phyloP scores from a whole-genome alignment of 768 basidiomycete species.

The Phaffia australis region DNA sequence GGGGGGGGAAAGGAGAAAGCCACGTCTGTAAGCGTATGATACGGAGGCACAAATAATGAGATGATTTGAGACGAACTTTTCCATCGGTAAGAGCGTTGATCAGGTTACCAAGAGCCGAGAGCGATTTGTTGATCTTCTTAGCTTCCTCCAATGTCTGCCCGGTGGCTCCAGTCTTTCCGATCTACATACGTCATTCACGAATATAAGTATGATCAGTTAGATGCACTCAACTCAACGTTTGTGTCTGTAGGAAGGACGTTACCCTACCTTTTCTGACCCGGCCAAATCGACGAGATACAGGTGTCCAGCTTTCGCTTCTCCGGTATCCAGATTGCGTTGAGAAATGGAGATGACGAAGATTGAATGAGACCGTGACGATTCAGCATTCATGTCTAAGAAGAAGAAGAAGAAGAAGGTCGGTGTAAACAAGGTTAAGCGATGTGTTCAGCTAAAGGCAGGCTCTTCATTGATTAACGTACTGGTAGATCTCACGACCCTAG shows the following conservation, averaged over 20 bases:
- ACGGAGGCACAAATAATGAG: slow-evolving; percentile 6
- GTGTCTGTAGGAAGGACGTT: neutral
- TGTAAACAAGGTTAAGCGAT: neutral
- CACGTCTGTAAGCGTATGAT: neutral
- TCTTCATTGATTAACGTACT: slow-evolving; percentile 48
- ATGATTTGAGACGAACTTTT: slow-evolving; percentile 53
- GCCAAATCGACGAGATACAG: slow-evolving; percentile 96
- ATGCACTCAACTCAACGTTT: slow-evolving; percentile 4
- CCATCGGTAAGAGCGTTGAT: slow-evolving; percentile 95
- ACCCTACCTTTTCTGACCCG: slow-evolving; percentile 77
- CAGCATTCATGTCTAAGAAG: slow-evolving; percentile 89
- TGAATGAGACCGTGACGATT: slow-evolving; percentile 96
- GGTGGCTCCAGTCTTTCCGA: slow-evolving; percentile 97
- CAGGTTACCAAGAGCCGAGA: slow-evolving; percentile 97
- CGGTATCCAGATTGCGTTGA: slow-evolving; percentile 90
- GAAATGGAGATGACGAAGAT: slow-evolving; percentile 97
- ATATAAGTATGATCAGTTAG: neutral
- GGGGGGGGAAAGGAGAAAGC: neutral
- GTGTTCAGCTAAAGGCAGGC: neutral
- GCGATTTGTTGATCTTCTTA: slow-evolving; percentile 99
- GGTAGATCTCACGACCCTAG: slow-evolving; percentile 84
- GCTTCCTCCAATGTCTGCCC: slow-evolving; percentile 98
- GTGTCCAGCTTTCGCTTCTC: slow-evolving; percentile 91
- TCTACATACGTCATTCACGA: slow-evolving; percentile 24
- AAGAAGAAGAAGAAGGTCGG: neutral